These are phyloP conservation scores for Aspergillus awamori DNA, from an alignment of 2,329 filamentous ascomycete species.

Conservation along the genomic window DNA sequence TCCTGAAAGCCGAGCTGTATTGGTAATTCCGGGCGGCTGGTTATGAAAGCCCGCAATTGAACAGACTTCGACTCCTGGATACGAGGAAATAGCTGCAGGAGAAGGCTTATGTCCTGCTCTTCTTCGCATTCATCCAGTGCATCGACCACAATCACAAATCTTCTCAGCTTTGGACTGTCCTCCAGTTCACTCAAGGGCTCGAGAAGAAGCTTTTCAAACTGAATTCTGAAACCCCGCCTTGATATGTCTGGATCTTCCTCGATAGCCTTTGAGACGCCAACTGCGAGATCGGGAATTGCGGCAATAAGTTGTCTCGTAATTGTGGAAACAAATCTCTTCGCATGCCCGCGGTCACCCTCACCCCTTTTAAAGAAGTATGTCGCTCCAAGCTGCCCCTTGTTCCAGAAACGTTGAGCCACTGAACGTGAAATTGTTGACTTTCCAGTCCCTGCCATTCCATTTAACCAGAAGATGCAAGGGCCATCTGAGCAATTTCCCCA, in stretches of 20 bases:
- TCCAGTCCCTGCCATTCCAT: slow-evolving; percentile 42
- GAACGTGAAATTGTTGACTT: slow-evolving; percentile 37
- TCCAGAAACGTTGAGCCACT: slow-evolving; percentile 25
- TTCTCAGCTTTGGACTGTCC: not conserved
- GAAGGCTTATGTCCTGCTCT: slow-evolving; percentile 22
- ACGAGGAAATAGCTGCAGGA: slow-evolving; percentile 27
- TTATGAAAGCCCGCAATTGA: slow-evolving; percentile 29
- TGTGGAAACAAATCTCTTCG: slow-evolving; percentile 45
- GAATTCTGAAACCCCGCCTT: slow-evolving; percentile 27
- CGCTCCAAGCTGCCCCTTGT: slow-evolving; percentile 11
- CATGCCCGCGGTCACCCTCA: slow-evolving; percentile 42
- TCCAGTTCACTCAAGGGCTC: slow-evolving; percentile 22
- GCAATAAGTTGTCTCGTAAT: slow-evolving; percentile 33
- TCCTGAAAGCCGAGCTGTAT: slow-evolving; percentile 21
- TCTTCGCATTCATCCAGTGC: slow-evolving; percentile 33
- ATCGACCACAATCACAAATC: slow-evolving; percentile 28
- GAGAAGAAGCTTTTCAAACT: slow-evolving; percentile 34
- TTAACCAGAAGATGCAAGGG: slow-evolving; percentile 38
- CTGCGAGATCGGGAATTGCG: slow-evolving; percentile 30
- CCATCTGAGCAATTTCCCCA: not conserved
- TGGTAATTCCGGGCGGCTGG: slow-evolving; percentile 32
- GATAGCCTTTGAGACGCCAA: slow-evolving; percentile 24
- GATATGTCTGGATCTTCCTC: slow-evolving; percentile 29
- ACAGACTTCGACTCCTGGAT: slow-evolving; percentile 15
- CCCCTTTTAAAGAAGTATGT: slow-evolving; percentile 54